phyloP scores from a whole-genome alignment of 2,329 filamentous ascomycete genomes.

The Shiraia bambusicola region DNA sequence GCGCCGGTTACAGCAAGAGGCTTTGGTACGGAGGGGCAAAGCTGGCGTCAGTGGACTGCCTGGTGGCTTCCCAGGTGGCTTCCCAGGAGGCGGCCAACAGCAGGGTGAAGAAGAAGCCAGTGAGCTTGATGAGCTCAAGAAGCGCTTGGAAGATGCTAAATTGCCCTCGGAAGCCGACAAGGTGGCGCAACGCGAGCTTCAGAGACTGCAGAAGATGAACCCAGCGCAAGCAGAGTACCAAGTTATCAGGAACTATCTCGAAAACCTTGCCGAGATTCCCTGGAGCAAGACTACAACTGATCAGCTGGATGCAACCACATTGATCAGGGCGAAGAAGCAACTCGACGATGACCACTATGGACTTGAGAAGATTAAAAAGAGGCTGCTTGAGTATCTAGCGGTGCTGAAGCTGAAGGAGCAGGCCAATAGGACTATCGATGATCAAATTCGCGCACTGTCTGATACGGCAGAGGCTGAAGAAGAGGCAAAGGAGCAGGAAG shows the following conservation, averaged over 20 bases:
- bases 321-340: conserved; percentile 79
- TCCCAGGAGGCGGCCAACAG: conserved; percentile 47
- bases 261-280: conserved; percentile 90
- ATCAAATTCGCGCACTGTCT: conserved; percentile 65
- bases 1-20: conserved; percentile 47
- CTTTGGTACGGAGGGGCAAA: conserved; percentile 39
- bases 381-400: conserved; percentile 89
- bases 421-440: conserved; percentile 79
- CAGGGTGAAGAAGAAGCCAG: conserved; percentile 75
- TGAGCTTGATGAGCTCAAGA: conserved; percentile 88
- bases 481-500: conserved; percentile 43
- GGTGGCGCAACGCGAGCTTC: conserved; percentile 86
- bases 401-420: conserved; percentile 94
- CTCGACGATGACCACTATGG: conserved; percentile 96
- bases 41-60: conserved; percentile 35
- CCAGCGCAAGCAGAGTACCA: conserved; percentile 95
- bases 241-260: conserved; percentile 88
- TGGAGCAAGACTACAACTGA: conserved; percentile 87
- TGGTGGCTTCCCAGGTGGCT: conserved; percentile 44
- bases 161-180: conserved; percentile 83
- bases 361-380: conserved; percentile 94
- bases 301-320: conserved; percentile 76
- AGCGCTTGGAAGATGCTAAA: conserved; percentile 78
- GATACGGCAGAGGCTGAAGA: conserved; percentile 45
- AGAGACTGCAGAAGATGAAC: conserved; percentile 90